Evolutionary conservation across 768 basidiomycete species (phyloP).

Genomic region (Russula ochroleuca): DNA sequence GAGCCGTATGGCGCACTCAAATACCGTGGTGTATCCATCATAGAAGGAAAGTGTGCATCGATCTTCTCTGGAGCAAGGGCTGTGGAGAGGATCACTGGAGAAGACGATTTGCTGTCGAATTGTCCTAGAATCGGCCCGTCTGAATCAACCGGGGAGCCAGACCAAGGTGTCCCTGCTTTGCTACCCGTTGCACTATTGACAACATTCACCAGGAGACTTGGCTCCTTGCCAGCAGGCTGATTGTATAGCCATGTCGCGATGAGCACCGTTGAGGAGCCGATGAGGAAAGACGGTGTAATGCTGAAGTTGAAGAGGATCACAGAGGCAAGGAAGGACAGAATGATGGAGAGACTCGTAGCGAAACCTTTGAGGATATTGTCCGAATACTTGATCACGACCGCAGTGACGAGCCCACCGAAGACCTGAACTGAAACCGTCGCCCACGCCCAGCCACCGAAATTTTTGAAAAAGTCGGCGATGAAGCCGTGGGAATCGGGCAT

Average conservation of each 20-base stretch:
- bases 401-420: conserved; percentile 88
- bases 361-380: conserved; percentile 98
- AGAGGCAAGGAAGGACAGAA: conserved; percentile 90
- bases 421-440: conserved; percentile 88
- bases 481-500: conserved; percentile 45
- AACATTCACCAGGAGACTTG: conserved; percentile 35
- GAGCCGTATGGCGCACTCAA: conserved; percentile 49
- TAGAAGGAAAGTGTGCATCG: conserved; percentile 39
- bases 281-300: conserved; percentile 81
- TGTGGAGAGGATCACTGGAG: conserved; percentile 48
- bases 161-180: conserved; percentile 37
- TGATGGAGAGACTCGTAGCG: conserved; percentile 89
- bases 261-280: conserved; percentile 83
- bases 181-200: conserved; percentile 32
- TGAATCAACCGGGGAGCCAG: conserved; percentile 44
- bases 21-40: conserved; percentile 43
- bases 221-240: conserved; percentile 50
- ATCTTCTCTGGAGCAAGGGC: conserved; percentile 31
- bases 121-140: conserved; percentile 60
- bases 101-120: conserved; percentile 47
- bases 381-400: conserved; percentile 94
- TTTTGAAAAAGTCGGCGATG: conserved; percentile 61
- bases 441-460: conserved; percentile 96
- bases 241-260: conserved; percentile 95
- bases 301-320: conserved; percentile 87